Evolutionary conservation across 2,329 filamentous ascomycete genomes (phyloP), one percentile per base, ranked within the genome.

Genomic region (Cryphonectria naterciae): DNA sequence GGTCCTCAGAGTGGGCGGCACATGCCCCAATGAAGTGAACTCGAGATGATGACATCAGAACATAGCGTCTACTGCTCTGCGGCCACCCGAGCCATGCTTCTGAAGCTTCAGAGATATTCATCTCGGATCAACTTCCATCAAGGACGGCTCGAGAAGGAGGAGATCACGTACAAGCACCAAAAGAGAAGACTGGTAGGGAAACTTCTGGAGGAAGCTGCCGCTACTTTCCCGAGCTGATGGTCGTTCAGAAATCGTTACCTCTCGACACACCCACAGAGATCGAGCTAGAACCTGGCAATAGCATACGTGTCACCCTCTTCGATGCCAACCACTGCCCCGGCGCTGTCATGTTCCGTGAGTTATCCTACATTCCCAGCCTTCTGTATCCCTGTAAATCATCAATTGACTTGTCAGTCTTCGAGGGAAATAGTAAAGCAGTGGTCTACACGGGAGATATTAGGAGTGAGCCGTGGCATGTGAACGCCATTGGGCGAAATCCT

Each of bases 271-370:
- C 94, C 0, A 95, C 91, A 0, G 81, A 83, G 4, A 88, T 98
- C 63, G 93, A 97, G 76, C 84, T 98, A 2, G 85, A 84, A 1
- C 93, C 91, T 0, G 88, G 88, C 1, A 86, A 87, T 63, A 83
- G 81, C n/a, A 89, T 98, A 35, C 89, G 90, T 63, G 93, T 97
- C 25, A 98, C 94, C 0, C 84, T 98, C 0, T 88, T 98, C 67
- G 92, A 97, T 82, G 94, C 95, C 1, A 98, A 98, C 76, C 95
- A 98, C 78, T 98, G 95, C 76, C 87, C 92, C 0, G 95, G 95
- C 0, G 91, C 94, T 25, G 93, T 96, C 25, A 97, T 97, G 94
- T 98, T 98, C 77, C 83, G 87, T 89, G 78, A 74, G 86, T 79
- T 1, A 25, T 4, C 13, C 0, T 1, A 1, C 22, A n/a, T 25